A percentile compares a stretch with the other conserved stretches of the same genome.
These are phyloP conservation scores for Epichloe bromicola DNA, from an alignment of 2,329 filamentous ascomycete genomes.

Conservation along the genomic window DNA sequence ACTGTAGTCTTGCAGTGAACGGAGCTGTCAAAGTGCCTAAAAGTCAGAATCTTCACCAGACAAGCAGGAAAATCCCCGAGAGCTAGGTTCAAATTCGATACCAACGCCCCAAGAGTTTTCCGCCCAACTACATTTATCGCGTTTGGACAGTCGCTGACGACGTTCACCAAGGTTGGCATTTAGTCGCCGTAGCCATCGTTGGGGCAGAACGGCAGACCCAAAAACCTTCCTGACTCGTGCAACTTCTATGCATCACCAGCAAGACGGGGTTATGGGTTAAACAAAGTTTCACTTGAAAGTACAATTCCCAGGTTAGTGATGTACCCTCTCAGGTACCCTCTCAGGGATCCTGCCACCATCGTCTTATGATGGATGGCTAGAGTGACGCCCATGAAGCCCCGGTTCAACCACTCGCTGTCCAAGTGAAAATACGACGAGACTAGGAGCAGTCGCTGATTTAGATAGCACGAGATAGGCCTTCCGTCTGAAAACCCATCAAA, in stretches of 20 bases:
- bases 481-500: background rate
- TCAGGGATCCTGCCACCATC: background rate
- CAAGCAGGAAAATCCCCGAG: background rate
- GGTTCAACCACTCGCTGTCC: background rate
- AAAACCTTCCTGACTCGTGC: background rate
- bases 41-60: background rate
- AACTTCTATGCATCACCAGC: background rate
- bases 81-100: background rate
- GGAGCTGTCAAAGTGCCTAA: background rate
- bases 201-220: background rate
- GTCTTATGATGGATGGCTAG: background rate
- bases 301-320: background rate
- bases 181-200: background rate
- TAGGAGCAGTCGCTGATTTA: background rate
- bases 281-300: background rate
- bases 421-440: background rate
- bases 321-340: background rate
- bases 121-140: no score
- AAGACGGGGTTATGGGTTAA: constrained; percentile 1
- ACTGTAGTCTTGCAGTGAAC: background rate
- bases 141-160: background rate
- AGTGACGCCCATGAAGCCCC: background rate
- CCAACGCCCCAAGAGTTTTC: no score
- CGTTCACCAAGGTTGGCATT: background rate
- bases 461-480: background rate